These are phyloP conservation scores for Dactylellina drechsleri DNA, from an alignment of 2,329 filamentous ascomycete genomes.

Conservation along the genomic window DNA sequence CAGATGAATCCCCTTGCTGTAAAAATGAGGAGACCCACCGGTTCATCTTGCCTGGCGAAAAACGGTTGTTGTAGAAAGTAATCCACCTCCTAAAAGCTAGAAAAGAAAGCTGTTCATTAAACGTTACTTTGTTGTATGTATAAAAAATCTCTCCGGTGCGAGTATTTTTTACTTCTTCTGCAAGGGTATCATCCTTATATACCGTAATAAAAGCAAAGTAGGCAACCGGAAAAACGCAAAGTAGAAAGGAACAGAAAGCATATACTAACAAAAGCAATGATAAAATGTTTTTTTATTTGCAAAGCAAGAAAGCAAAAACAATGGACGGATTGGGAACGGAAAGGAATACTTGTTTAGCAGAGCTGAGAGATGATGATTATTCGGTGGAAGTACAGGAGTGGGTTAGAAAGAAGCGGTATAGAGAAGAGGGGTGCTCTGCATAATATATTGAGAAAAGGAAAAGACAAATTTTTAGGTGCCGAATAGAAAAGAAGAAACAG, in stretches of 20 bases:
- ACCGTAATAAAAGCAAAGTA: constrained; percentile 26
- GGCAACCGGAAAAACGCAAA: constrained; percentile 11
- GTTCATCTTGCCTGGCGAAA: not conserved
- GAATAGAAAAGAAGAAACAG: not conserved
- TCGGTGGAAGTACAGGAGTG: constrained; percentile 25
- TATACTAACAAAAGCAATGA: constrained; percentile 9
- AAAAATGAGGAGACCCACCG: not conserved
- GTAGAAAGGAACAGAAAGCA: constrained; percentile 2
- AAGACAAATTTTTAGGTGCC: constrained; percentile 3
- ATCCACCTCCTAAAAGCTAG: not conserved
- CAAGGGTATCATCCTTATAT: constrained; percentile 54
- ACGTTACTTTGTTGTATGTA: constrained; percentile 37
- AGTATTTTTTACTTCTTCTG: constrained; percentile 18
- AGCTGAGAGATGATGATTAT: constrained; percentile 16
- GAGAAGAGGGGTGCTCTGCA: not conserved
- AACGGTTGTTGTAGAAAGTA: constrained; percentile 1
- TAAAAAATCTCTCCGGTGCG: not conserved
- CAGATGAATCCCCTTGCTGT: no score
- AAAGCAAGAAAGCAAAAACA: constrained; percentile 10
- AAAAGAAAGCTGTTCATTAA: constrained; percentile 31
- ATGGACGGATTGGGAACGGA: constrained; percentile 5
- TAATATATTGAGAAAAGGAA: not conserved
- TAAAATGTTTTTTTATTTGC: constrained; percentile 25
- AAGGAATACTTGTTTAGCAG: constrained; percentile 10
- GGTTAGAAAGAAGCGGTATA: constrained; percentile 11